Base-by-base conservation (phyloP, 176 grass and related monocot species). In the Musa acuminata region DNA sequence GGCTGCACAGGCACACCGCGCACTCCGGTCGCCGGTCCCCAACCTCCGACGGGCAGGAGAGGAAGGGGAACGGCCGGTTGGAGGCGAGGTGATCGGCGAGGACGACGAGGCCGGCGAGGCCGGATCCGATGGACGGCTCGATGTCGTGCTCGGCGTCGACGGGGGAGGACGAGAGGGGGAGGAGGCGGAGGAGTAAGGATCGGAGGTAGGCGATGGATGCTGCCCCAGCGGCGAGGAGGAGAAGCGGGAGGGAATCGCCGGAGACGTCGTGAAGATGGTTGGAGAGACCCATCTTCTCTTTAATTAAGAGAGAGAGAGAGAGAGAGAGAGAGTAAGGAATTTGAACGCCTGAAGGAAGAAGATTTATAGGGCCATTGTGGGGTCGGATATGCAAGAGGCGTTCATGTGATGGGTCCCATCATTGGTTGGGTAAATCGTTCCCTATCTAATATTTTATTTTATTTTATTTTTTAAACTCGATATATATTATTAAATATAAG, bases 21-120 rank as follows among this genome's bases (percentile, higher is more conserved):
- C 78, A 80, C 29, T 80, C 69, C 1, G 78, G 69, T 2, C 11
- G 1, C 2, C 9, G 55, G 43, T 3, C 25, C 9, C 13, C 77
- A 1, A 17, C 77, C 1, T 49, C 16, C 16, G 25, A 2, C 4
- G 60, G 3, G 50, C 21, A 62, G 69, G 14, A 43, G 22, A 9
- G 55, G 69, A 63, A 73, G 55, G 54, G 12, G 78, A 72, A 60
- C 69, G 69, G 0, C 19, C 53, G 43, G 57, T 23, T n/a, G 68
- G 78, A 26, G 55, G 69, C 43, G 55, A 79, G 64, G 77, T 79
- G 77, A 13, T 79, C 77, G 26, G 78, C 78, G 57, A 80, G 55
- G 78, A 72, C 57, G 69, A 53, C 69, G 55, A 80, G 78, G 69
- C 69, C 68, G 48, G 78, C 68, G 49, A 80, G 69, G 22, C 69